Conservation (phyloP, 371 early-diverging fungal genomes). For the Mucor mucedo region DNA sequence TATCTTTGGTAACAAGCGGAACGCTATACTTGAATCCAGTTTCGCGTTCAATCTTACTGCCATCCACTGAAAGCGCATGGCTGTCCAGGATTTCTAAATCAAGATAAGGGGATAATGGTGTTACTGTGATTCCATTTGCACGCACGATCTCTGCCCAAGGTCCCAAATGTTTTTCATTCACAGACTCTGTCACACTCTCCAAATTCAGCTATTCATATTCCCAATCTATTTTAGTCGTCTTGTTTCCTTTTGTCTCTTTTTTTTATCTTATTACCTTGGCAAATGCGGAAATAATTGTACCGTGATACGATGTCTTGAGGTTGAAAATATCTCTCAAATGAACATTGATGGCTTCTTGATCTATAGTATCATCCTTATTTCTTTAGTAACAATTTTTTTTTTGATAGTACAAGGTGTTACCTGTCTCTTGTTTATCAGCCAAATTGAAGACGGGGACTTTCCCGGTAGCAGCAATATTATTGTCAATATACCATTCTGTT, state of each 20-base stretch:
- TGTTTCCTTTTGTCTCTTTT: background rate
- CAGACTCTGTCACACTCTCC: conserved; percentile 84
- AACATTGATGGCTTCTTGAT: conserved; percentile 80
- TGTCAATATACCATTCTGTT: conserved; percentile 61
- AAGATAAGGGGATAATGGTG: conserved; percentile 93
- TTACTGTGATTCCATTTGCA: conserved; percentile 68
- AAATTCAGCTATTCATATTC: conserved; percentile 65
- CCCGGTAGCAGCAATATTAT: conserved; percentile 24
- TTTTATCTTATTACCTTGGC: conserved; percentile 65
- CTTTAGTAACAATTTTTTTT: too few relatives aligned
- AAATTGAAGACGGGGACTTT: conserved; percentile 69
- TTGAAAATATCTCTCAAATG: conserved; percentile 76
- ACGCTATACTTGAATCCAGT: conserved; percentile 75
- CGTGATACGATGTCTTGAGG: conserved; percentile 85
- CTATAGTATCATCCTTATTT: conserved; percentile 35
- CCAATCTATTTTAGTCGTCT: too few relatives aligned
- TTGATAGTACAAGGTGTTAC: conserved; percentile 28
- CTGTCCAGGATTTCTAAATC: conserved; percentile 89
- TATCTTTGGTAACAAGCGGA: conserved; percentile 69
- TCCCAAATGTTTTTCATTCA: conserved; percentile 89
- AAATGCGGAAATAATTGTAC: conserved; percentile 76
- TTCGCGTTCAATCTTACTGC: conserved; percentile 72
- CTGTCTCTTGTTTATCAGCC: conserved; percentile 79
- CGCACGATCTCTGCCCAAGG: conserved; percentile 75
- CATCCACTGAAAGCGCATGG: conserved; percentile 79